These are phyloP conservation scores for Pleurostoma richardsiae DNA, from an alignment of 2,329 filamentous ascomycete genomes.

Conservation along the genomic window DNA sequence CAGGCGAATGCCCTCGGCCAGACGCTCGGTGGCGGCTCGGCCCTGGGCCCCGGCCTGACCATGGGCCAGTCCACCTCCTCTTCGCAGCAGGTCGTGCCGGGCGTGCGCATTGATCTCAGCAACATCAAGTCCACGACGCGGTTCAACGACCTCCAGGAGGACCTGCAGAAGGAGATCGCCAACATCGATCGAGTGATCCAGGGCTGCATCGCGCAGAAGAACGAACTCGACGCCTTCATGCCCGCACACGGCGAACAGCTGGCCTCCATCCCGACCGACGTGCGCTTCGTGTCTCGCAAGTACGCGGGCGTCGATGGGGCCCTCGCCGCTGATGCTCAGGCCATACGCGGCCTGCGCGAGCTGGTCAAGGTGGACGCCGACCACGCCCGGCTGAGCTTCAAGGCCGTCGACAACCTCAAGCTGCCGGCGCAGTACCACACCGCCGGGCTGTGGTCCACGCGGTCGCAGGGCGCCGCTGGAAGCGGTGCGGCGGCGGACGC, in stretches of 20 bases:
- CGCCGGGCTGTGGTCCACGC: slow-evolving; percentile 33
- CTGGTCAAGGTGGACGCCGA: slow-evolving; percentile 35
- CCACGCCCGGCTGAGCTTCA: slow-evolving; percentile 36
- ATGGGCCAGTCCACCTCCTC: slow-evolving; percentile 44
- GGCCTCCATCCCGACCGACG: slow-evolving; percentile 32
- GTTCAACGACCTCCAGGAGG: slow-evolving; percentile 83
- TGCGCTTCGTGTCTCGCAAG: slow-evolving; percentile 37
- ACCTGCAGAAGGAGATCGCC: slow-evolving; percentile 74
- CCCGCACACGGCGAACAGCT: slow-evolving; percentile 43
- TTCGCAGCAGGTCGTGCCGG: slow-evolving; percentile 52
- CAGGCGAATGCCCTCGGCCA: slow-evolving; percentile 10
- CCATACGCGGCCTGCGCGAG: slow-evolving; percentile 34
- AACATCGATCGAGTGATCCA: slow-evolving; percentile 76
- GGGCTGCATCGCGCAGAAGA: slow-evolving; percentile 71
- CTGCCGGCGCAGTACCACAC: slow-evolving; percentile 45
- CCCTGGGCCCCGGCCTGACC: slow-evolving; percentile 24
- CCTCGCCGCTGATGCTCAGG: slow-evolving; percentile 31
- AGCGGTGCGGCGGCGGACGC: slow-evolving; percentile 31
- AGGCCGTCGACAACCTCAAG: slow-evolving; percentile 40
- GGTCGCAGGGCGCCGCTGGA: slow-evolving; percentile 32
- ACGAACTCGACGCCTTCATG: slow-evolving; percentile 68
- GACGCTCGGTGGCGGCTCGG: not conserved
- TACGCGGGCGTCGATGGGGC: slow-evolving; percentile 36
- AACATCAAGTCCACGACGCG: slow-evolving; percentile 83
- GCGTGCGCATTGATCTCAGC: slow-evolving; percentile 72